Evolutionary conservation across 1,139 yeast genomes (phyloP), one percentile per base, ranked within the genome.

Genomic region (Suhomyces chickasaworum): DNA sequence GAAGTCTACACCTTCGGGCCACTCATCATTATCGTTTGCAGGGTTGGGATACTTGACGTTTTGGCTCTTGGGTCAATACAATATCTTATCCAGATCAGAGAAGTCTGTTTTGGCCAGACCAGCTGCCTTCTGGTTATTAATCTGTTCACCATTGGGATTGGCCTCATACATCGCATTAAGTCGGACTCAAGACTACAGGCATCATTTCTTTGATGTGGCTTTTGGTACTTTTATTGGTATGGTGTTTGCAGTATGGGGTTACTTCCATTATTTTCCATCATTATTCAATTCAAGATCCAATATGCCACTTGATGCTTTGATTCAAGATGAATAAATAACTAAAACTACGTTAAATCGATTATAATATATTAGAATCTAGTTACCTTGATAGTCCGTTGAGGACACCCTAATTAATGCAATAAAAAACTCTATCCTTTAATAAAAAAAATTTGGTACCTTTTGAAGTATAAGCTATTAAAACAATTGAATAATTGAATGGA

Each of bases 1-100:
- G 70, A 79, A 88, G 58, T 82, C 90, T 7, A 84, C 91, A 0
- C 96, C 96, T 0, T 83, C 90, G 1, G 96, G 95, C 9, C 96
- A 88, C 60, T 77, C 91, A 1, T 80, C 89, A 9, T 69, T 82
- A 50, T 74, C 89, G 25, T 88, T 87, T 63, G 69, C 87, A 1
- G 84, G 89, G 1, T 69, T 86, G 47, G 77, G 79, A n/a, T 86
- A 75, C 60, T 64, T 83, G 33, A 64, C 84, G 0, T 48, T 60
- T 41, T 63, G 65, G 65, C 46, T 61, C 4, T 53, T 55, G 36
- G 65, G 65, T 37, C 66, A 60, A 41, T 53, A 53, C 39, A 48
- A 42, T 22, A 27, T 57, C 18, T 39, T 51, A 16, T 33, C 36
- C 12, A 18, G 15, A 13, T 2, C 27, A 27, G 46, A 46, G 3